Conservation (phyloP, 148 eudicot genomes). For the Dysphania ambrosioides region DNA sequence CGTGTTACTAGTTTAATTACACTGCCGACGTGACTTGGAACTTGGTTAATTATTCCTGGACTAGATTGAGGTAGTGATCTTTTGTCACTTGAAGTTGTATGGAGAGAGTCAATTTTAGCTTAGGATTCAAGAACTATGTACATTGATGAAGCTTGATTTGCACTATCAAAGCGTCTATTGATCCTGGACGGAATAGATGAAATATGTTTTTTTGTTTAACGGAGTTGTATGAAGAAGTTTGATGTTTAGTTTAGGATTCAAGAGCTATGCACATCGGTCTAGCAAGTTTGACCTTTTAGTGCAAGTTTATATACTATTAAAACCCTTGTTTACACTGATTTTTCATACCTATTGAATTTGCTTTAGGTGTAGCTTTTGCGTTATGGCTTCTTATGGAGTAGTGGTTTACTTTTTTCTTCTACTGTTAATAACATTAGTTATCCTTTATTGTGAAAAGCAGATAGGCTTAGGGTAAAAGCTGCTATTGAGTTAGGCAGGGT, state of each 20-base stretch:
- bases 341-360: too few relatives aligned
- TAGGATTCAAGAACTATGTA: too few relatives aligned
- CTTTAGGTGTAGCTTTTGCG: too few relatives aligned
- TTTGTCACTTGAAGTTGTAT: too few relatives aligned
- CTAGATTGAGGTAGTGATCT: too few relatives aligned
- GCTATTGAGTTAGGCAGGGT: not conserved
- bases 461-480: not conserved
- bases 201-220: too few relatives aligned
- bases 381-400: not conserved
- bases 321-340: too few relatives aligned
- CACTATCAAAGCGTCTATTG: too few relatives aligned
- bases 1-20: not conserved
- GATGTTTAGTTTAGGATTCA: not conserved
- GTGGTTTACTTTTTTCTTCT: not conserved
- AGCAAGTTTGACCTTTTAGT: not conserved
- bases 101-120: too few relatives aligned
- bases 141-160: too few relatives aligned
- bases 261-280: not conserved
- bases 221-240: too few relatives aligned
- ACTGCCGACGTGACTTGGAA: not conserved
- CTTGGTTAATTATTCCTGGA: too few relatives aligned
- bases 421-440: not conserved
- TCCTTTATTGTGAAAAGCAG: not conserved
- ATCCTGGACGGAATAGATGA: not conserved
- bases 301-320: not conserved